Conservation (phyloP, 148 eudicot species). For the Vaccinium vitisidaea region DNA sequence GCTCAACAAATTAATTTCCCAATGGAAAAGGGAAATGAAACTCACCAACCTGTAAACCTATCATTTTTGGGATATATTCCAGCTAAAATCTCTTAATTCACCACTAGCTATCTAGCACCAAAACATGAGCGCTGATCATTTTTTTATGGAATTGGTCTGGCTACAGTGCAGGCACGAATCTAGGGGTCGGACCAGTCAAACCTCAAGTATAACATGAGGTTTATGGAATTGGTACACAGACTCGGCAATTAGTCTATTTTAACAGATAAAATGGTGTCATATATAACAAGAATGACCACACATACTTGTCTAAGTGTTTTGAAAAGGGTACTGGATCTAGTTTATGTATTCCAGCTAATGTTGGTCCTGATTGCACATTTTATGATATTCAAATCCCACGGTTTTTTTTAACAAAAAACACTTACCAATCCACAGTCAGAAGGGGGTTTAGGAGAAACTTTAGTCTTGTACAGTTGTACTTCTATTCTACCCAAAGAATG, state of each 20-base stretch:
- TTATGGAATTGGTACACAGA: no score
- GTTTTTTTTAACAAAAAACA: background rate
- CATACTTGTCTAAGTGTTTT: background rate
- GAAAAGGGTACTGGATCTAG: background rate
- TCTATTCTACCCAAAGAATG: background rate
- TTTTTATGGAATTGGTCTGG: no score
- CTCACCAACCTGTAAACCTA: background rate
- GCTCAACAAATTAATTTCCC: background rate
- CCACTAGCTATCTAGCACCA: background rate
- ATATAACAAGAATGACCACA: background rate
- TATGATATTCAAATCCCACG: background rate
- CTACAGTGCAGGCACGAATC: background rate
- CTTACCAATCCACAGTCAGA: background rate
- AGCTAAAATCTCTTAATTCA: background rate
- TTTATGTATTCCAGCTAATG: background rate
- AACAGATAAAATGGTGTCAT: background rate
- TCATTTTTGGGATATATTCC: background rate
- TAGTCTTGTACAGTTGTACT: background rate
- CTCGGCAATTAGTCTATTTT: background rate
- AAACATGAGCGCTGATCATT: background rate
- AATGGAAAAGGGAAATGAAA: slow-evolving; percentile 1
- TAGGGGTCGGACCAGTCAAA: background rate
- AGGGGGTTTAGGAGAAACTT: background rate
- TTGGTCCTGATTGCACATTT: background rate
- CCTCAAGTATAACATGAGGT: background rate